These are phyloP conservation scores for Glycine soja DNA, from an alignment of 306 rosid genomes.

Conservation along the genomic window DNA sequence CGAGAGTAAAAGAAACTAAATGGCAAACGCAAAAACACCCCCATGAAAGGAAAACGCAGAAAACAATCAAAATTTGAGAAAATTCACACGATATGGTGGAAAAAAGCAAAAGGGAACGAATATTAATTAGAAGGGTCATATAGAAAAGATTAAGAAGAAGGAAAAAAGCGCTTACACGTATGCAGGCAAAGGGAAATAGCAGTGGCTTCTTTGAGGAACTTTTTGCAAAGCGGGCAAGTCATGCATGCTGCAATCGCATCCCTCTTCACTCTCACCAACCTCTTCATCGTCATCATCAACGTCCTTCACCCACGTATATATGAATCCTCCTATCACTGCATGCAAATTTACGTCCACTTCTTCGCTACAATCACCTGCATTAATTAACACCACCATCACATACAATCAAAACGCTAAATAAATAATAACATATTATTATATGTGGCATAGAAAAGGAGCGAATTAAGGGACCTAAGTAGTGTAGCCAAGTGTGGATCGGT, in stretches of 20 bases:
- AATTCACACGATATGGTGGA: slow-evolving; percentile 11
- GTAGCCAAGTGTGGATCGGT: slow-evolving; percentile 29
- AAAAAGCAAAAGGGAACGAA: background rate
- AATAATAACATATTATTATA: background rate
- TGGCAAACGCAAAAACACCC: slow-evolving; percentile 36
- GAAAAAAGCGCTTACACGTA: slow-evolving; percentile 69
- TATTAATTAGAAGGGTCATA: background rate
- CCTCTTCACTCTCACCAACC: slow-evolving; percentile 66
- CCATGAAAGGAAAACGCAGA: slow-evolving; percentile 18
- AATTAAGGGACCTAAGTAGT: background rate
- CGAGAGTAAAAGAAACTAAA: slow-evolving; percentile 39
- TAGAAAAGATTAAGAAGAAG: too few species aligned
- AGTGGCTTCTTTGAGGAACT: slow-evolving; percentile 79
- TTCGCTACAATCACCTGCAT: slow-evolving; percentile 53
- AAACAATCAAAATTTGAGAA: slow-evolving; percentile 46
- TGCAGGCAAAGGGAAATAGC: slow-evolving; percentile 88
- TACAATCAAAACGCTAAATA: background rate
- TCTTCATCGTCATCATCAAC: slow-evolving; percentile 46
- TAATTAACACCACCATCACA: slow-evolving; percentile 42
- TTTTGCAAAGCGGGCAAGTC: slow-evolving; percentile 80
- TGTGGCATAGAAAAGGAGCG: background rate
- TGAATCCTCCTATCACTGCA: slow-evolving; percentile 48
- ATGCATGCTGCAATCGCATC: slow-evolving; percentile 71
- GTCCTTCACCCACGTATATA: slow-evolving; percentile 5
- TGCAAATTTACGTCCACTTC: slow-evolving; percentile 75